These are phyloP conservation scores for Beauveria sp. DNA, from an alignment of 2,329 filamentous ascomycete genomes.

Conservation along the genomic window DNA sequence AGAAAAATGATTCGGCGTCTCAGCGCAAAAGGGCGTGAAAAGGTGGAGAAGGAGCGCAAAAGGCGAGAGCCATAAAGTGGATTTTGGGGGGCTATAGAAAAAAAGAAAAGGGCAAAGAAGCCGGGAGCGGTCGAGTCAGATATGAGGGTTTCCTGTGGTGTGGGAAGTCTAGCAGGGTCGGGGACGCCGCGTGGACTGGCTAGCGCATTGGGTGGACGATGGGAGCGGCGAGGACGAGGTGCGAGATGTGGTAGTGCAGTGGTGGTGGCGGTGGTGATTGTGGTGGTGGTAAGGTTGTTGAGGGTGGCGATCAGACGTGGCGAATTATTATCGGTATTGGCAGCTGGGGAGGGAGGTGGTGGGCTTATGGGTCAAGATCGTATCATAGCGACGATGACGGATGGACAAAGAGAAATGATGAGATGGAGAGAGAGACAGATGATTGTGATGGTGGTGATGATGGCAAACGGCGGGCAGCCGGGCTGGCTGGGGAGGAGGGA, in stretches of 20 bases:
- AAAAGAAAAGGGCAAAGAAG: not conserved
- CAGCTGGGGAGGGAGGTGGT: not conserved
- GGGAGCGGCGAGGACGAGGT: not conserved
- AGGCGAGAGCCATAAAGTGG: slow-evolving; percentile 6
- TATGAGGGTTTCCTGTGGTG: not conserved
- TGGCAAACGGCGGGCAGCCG: not conserved
- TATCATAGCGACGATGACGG: not conserved
- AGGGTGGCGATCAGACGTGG: not conserved
- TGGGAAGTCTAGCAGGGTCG: not conserved
- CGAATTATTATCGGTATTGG: not conserved
- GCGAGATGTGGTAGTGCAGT: not conserved
- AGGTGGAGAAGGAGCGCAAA: slow-evolving; percentile 1
- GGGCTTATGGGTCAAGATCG: not conserved
- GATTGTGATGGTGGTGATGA: not conserved
- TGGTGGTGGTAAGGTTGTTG: not conserved
- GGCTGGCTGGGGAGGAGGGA: not conserved
- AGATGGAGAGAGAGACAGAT: not conserved
- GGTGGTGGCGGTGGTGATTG: not conserved
- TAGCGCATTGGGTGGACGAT: not conserved
- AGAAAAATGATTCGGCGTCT: not conserved
- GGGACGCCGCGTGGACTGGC: not conserved
- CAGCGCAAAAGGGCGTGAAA: slow-evolving; percentile 8
- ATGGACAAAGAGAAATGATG: not conserved
- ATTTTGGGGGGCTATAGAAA: not conserved
- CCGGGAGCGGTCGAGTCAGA: not conserved